These are phyloP conservation scores for Dipteronia dyeriana DNA, from an alignment of 345 rosid genomes.

Conservation along the genomic window DNA sequence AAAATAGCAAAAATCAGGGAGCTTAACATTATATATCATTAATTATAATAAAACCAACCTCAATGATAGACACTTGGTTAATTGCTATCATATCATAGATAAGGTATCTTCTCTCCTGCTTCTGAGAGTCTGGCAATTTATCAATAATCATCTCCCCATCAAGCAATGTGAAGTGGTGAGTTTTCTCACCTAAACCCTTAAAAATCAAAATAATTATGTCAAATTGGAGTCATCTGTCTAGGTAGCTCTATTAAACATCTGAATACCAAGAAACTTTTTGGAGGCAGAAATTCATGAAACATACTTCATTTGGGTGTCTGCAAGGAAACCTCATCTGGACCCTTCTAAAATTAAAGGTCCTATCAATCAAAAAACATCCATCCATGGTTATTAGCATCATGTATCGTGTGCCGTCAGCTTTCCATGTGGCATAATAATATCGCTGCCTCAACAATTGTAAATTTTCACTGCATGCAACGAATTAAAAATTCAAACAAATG, in stretches of 20 bases:
- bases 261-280: constrained; percentile 7
- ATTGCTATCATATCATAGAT: constrained; percentile 95
- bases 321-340: constrained; percentile 98
- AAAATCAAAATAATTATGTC: constrained; percentile 27
- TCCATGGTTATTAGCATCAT: constrained; percentile 92
- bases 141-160: constrained; percentile 99
- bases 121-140: constrained; percentile 81
- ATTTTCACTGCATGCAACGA: constrained; percentile 70
- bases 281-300: constrained; percentile 28
- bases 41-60: constrained; percentile 50
- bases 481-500: not conserved
- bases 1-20: not conserved
- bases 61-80: constrained; percentile 64
- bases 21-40: not conserved
- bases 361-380: constrained; percentile 89
- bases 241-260: not conserved
- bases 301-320: constrained; percentile 66
- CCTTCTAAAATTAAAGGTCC: constrained; percentile 85
- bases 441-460: constrained; percentile 87
- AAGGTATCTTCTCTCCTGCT: constrained; percentile 97
- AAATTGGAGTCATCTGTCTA: constrained; percentile 15
- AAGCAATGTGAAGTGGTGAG: constrained; percentile 85
- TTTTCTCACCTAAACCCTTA: constrained; percentile 74
- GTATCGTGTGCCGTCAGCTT: constrained; percentile 98
- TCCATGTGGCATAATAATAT: constrained; percentile 99